Conservation (phyloP, 2,329 filamentous ascomycete species). For the Cladosporium sp. region DNA sequence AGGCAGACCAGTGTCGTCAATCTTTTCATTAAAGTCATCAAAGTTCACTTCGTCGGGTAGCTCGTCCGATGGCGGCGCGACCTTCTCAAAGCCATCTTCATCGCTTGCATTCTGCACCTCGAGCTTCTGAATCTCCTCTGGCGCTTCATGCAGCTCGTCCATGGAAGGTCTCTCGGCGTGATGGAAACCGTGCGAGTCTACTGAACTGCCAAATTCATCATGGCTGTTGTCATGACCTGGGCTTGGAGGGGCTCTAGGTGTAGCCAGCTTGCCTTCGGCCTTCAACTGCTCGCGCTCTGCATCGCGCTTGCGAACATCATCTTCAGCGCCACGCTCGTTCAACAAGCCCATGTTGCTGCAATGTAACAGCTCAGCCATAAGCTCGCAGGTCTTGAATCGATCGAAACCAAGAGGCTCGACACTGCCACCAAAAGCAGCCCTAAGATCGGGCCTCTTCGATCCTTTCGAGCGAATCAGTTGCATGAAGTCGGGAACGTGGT, state of each 20-base stretch:
- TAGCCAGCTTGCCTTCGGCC: constrained; percentile 67
- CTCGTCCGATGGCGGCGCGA: constrained; percentile 65
- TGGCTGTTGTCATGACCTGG: constrained; percentile 49
- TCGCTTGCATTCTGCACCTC: constrained; percentile 79
- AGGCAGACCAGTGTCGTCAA: constrained; percentile 26
- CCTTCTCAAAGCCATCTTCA: constrained; percentile 91
- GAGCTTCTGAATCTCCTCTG: constrained; percentile 64
- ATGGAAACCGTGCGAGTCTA: constrained; percentile 49
- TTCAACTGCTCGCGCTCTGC: constrained; percentile 74
- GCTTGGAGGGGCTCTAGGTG: constrained; percentile 47
- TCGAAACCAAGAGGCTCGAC: constrained; percentile 96
- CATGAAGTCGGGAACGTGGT: constrained; percentile 93
- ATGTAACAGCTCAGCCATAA: constrained; percentile 95
- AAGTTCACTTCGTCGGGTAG: constrained; percentile 58
- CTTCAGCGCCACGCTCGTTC: constrained; percentile 86
- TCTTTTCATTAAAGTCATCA: constrained; percentile 60
- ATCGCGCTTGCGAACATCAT: constrained; percentile 75
- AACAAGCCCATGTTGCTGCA: constrained; percentile 98
- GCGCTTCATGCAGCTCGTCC: constrained; percentile 42
- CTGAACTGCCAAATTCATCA: constrained; percentile 47
- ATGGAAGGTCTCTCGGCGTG: constrained; percentile 43
- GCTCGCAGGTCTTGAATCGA: constrained; percentile 95
- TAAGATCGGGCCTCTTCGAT: constrained; percentile 67
- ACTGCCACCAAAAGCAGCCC: constrained; percentile 82
- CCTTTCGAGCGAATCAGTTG: constrained; percentile 74